Evolutionary conservation across 305 asterid genomes (phyloP).

Genomic region (Striga hermonthica): DNA sequence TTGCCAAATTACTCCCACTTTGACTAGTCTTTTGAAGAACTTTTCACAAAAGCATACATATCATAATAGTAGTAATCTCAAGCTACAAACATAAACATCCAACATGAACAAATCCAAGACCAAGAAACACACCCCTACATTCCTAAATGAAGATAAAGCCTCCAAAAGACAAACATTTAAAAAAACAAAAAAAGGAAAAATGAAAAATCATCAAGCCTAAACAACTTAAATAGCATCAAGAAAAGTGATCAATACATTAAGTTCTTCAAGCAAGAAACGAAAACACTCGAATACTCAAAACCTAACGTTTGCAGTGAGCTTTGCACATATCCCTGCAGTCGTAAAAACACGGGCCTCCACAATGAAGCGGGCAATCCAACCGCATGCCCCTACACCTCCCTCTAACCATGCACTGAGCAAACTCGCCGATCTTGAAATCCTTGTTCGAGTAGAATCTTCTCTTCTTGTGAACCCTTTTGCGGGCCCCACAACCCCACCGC

Average conservation of each 20-base stretch:
- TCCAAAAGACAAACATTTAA: not conserved
- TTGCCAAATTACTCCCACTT: no score
- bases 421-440: slow-evolving; percentile 58
- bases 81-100: no score
- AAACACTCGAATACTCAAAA: not conserved
- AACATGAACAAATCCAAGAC: no score
- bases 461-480: slow-evolving; percentile 30
- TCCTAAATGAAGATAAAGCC: not conserved
- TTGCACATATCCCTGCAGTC: slow-evolving; percentile 73
- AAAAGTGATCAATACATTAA: no score
- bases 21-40: no score
- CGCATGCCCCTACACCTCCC: slow-evolving; percentile 71
- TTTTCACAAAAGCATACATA: no score
- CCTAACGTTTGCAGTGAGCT: slow-evolving; percentile 64
- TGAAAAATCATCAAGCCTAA: not conserved
- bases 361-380: slow-evolving; percentile 76
- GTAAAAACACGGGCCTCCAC: slow-evolving; percentile 78
- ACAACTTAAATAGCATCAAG: no score
- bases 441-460: slow-evolving; percentile 20
- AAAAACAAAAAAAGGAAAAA: not conserved
- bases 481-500: slow-evolving; percentile 56
- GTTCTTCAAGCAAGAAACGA: not conserved
- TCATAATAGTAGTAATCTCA: no score
- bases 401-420: slow-evolving; percentile 60
- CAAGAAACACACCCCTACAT: not conserved